These are phyloP conservation scores for Alloteropsis semialata DNA, from an alignment of 176 grass and related monocot species.

Conservation along the genomic window DNA sequence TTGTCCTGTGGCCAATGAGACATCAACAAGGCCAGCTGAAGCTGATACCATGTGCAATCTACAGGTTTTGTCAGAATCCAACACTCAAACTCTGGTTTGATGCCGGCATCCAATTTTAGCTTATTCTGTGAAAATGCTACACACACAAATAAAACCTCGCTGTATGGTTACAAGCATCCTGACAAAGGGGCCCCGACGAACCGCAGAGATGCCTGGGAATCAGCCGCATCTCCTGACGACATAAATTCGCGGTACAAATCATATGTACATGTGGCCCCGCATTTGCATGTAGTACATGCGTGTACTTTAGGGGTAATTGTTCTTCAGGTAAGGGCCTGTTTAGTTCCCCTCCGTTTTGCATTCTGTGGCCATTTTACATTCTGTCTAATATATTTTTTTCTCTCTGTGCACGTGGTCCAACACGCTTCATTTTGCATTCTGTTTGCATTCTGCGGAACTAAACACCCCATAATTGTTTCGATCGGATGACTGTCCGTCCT, in stretches of 20 bases:
- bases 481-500: neutral
- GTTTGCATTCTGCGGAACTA: no score
- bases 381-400: no score
- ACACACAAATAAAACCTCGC: neutral
- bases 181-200: no score
- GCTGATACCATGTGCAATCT: neutral
- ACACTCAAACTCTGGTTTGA: neutral
- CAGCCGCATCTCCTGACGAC: neutral
- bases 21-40: neutral
- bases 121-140: neutral
- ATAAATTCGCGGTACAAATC: neutral
- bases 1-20: neutral
- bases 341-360: no score
- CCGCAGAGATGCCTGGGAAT: neutral
- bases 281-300: neutral
- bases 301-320: neutral
- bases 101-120: neutral
- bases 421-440: no score
- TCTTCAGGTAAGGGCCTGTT: neutral
- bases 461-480: no score
- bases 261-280: neutral
- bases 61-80: constrained; percentile 6
- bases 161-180: neutral
- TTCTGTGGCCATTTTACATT: no score
- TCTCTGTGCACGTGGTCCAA: no score